Conservation (phyloP, 2,329 filamentous ascomycete species). For the Aspergillus intermedius region DNA sequence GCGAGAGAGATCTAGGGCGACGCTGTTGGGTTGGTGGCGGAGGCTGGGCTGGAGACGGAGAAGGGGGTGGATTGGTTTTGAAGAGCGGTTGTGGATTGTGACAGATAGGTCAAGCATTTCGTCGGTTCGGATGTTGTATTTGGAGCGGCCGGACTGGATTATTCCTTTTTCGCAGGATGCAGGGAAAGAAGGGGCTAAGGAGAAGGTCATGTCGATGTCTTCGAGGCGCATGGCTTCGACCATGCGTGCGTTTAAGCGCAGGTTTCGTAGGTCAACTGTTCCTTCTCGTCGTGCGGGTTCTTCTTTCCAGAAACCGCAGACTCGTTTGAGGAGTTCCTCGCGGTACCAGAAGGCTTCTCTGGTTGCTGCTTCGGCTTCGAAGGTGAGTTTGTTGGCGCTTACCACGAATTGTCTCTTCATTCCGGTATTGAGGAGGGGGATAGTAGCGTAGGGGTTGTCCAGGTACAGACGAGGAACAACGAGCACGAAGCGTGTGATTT, state of each 20-base stretch:
- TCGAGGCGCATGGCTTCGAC: slow-evolving; percentile 76
- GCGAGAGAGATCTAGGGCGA: slow-evolving; percentile 73
- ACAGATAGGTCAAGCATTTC: slow-evolving; percentile 64
- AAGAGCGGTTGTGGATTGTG: slow-evolving; percentile 67
- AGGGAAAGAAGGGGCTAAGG: slow-evolving; percentile 26
- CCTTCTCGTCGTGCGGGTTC: slow-evolving; percentile 55
- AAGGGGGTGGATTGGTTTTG: slow-evolving; percentile 61
- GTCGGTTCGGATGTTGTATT: slow-evolving; percentile 49
- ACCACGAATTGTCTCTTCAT: slow-evolving; percentile 91
- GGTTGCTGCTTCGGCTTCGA: slow-evolving; percentile 68
- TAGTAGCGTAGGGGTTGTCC: slow-evolving; percentile 66
- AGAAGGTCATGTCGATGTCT: slow-evolving; percentile 62
- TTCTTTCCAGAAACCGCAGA: slow-evolving; percentile 67
- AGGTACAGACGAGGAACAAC: slow-evolving; percentile 70
- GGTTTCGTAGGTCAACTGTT: slow-evolving; percentile 66
- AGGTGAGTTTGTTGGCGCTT: slow-evolving; percentile 68
- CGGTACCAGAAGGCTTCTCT: slow-evolving; percentile 90
- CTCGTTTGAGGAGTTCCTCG: slow-evolving; percentile 65
- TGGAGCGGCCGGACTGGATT: slow-evolving; percentile 38
- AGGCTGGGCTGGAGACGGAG: slow-evolving; percentile 72
- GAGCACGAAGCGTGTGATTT: slow-evolving; percentile 67
- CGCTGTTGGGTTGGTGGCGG: slow-evolving; percentile 62
- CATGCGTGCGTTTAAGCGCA: slow-evolving; percentile 70
- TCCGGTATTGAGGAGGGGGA: slow-evolving; percentile 72
- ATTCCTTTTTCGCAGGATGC: slow-evolving; percentile 15